A percentile compares a stretch with the other conserved stretches of the same genome.
Conservation (phyloP, 2,329 filamentous ascomycete species). For the Elsinoe batatas region DNA sequence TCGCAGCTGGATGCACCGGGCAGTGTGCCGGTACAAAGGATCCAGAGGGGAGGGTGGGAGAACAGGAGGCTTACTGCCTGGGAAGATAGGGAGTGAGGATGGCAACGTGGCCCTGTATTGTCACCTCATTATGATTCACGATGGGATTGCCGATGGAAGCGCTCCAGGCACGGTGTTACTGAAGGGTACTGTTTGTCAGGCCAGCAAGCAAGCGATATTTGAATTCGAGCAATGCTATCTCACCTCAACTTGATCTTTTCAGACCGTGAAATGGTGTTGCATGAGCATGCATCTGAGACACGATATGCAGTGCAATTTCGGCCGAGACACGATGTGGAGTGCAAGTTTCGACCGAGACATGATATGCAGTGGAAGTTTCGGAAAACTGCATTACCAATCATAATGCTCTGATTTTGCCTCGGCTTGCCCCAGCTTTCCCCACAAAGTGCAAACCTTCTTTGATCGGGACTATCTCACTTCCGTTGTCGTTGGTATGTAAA, state of each 20-base stretch:
- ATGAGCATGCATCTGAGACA: too few species aligned
- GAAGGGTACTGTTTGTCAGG: not conserved
- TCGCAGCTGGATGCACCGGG: constrained; percentile 22
- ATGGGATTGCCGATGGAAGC: not conserved
- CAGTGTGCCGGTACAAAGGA: constrained; percentile 27
- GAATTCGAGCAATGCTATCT: not conserved
- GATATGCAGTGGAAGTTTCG: too few species aligned
- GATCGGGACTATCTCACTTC: not conserved
- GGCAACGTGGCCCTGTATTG: not conserved
- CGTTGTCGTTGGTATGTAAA: not conserved
- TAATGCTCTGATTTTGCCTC: not conserved
- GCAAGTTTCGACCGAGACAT: too few species aligned
- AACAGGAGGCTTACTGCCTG: constrained; percentile 25
- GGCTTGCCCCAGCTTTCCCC: constrained; percentile 3
- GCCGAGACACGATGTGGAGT: too few species aligned
- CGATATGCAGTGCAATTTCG: too few species aligned
- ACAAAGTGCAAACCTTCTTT: not conserved
- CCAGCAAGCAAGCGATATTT: not conserved
- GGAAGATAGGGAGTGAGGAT: constrained; percentile 11
- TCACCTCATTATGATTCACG: not conserved
- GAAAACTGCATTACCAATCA: too few species aligned
- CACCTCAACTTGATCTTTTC: too few species aligned
- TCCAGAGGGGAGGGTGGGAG: constrained; percentile 22
- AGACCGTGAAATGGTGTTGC: too few species aligned
- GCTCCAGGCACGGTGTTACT: not conserved